Conservation (phyloP, 768 basidiomycete species). For the Leccinum aurantiacum region DNA sequence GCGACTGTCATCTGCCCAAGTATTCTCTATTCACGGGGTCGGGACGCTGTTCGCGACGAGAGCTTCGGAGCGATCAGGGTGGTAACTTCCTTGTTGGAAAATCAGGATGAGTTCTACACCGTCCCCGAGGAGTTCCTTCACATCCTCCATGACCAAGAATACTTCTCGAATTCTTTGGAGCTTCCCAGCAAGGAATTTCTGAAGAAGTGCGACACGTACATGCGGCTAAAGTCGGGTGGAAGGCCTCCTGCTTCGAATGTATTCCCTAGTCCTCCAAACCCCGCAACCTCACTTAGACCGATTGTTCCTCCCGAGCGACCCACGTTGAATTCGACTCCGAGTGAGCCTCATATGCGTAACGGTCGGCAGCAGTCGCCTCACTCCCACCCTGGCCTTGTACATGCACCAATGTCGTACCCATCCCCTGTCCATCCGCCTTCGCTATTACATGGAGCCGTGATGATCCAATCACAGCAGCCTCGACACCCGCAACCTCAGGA, state of each 20-base stretch:
- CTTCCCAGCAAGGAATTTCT: slow-evolving; percentile 93
- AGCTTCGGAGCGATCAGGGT: slow-evolving; percentile 88
- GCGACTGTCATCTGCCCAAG: slow-evolving; percentile 98
- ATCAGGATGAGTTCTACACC: slow-evolving; percentile 94
- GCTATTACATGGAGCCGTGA: slow-evolving; percentile 43
- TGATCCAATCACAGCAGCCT: slow-evolving; percentile 45
- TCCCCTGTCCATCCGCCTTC: slow-evolving; percentile 45
- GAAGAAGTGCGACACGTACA: slow-evolving; percentile 93
- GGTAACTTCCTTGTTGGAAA: slow-evolving; percentile 81
- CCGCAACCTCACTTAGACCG: slow-evolving; percentile 18
- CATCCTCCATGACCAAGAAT: slow-evolving; percentile 89
- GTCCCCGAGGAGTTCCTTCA: slow-evolving; percentile 88
- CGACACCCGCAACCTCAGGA: slow-evolving; percentile 45
- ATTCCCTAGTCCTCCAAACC: slow-evolving; percentile 31
- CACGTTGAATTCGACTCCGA: slow-evolving; percentile 39
- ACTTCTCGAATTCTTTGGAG: slow-evolving; percentile 85
- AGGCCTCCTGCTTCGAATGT: slow-evolving; percentile 40
- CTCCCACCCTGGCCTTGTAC: slow-evolving; percentile 38
- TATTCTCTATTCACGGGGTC: slow-evolving; percentile 86
- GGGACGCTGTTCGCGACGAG: slow-evolving; percentile 87
- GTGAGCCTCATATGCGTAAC: slow-evolving; percentile 39
- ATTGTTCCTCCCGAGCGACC: slow-evolving; percentile 50
- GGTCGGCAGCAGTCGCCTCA: slow-evolving; percentile 43
- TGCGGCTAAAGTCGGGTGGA: slow-evolving; percentile 64
- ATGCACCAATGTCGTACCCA: slow-evolving; percentile 47